These are phyloP conservation scores for Corynespora cassiicola DNA, from an alignment of 2,329 filamentous ascomycete species.

Conservation along the genomic window DNA sequence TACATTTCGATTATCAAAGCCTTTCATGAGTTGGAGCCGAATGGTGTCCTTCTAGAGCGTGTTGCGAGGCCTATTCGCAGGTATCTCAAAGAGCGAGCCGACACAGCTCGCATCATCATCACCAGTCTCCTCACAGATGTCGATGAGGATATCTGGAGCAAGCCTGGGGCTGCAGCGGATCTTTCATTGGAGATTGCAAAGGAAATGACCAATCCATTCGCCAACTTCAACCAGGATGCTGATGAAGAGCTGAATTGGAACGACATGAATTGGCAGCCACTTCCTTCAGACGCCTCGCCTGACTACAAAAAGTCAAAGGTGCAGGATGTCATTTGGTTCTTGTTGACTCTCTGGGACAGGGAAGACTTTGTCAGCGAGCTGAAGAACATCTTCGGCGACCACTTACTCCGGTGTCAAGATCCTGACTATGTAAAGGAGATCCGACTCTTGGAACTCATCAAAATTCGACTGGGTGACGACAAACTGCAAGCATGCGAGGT, in stretches of 20 bases:
- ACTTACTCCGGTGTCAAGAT: conserved; percentile 70
- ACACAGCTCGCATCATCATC: conserved; percentile 80
- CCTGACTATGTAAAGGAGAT: conserved; percentile 76
- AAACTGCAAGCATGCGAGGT: conserved; percentile 93
- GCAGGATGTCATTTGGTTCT: conserved; percentile 88
- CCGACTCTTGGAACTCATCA: conserved; percentile 84
- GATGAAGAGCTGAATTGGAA: conserved; percentile 81
- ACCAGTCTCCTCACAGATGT: conserved; percentile 72
- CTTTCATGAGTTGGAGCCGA: conserved; percentile 77
- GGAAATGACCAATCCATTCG: conserved; percentile 68
- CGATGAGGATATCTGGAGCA: conserved; percentile 51
- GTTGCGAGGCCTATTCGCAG: conserved; percentile 75
- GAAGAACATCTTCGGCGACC: conserved; percentile 85
- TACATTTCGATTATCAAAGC: conserved; percentile 82
- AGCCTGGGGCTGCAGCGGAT: conserved; percentile 65
- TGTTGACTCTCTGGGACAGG: conserved; percentile 86
- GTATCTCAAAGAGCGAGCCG: conserved; percentile 79
- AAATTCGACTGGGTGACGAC: conserved; percentile 84
- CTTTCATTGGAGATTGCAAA: conserved; percentile 71
- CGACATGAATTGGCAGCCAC: conserved; percentile 91
- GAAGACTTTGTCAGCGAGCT: conserved; percentile 97
- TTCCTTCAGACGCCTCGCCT: conserved; percentile 89
- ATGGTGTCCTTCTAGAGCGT: conserved; percentile 77
- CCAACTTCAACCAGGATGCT: conserved; percentile 58
- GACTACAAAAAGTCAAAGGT: conserved; percentile 88